Conservation (phyloP, 75 land plant species). For the Selaginella moellendorffii region DNA sequence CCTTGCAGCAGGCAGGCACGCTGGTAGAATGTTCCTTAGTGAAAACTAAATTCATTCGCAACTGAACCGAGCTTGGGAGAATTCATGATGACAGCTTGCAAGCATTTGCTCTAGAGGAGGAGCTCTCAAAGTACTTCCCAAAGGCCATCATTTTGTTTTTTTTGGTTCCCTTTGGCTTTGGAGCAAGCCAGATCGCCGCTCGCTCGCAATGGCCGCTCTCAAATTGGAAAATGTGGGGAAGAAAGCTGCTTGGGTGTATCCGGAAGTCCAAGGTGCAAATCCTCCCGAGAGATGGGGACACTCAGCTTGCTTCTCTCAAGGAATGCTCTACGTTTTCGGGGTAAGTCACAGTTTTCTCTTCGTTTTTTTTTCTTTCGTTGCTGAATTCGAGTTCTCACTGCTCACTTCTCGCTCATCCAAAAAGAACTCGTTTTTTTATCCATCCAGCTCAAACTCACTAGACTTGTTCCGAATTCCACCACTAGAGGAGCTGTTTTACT, state of each 20-base stretch:
- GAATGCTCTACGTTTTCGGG: constrained; percentile 50
- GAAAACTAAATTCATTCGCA: no score
- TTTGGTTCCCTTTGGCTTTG: neutral
- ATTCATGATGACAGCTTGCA: no score
- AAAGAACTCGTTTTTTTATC: no score
- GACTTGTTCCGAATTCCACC: no score
- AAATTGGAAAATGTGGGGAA: constrained; percentile 9
- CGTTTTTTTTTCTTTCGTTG: neutral
- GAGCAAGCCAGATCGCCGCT: neutral
- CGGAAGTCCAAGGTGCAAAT: constrained; percentile 37
- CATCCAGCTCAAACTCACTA: no score
- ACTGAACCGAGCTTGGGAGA: no score
- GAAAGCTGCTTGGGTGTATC: constrained; percentile 60
- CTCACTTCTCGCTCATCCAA: no score
- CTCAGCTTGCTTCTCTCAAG: constrained; percentile 48
- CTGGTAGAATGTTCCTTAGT: no score
- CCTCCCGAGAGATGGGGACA: constrained; percentile 85
- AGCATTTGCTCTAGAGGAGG: no score
- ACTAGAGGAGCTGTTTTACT: no score
- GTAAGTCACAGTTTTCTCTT: constrained; percentile 18
- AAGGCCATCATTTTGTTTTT: neutral
- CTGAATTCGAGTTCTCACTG: neutral
- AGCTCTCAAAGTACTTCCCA: no score
- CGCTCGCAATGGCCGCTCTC: neutral
- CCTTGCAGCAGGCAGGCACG: no score